Base-by-base conservation (phyloP, 1,139 yeast genomes). In the Pneumocystis carinii region DNA sequence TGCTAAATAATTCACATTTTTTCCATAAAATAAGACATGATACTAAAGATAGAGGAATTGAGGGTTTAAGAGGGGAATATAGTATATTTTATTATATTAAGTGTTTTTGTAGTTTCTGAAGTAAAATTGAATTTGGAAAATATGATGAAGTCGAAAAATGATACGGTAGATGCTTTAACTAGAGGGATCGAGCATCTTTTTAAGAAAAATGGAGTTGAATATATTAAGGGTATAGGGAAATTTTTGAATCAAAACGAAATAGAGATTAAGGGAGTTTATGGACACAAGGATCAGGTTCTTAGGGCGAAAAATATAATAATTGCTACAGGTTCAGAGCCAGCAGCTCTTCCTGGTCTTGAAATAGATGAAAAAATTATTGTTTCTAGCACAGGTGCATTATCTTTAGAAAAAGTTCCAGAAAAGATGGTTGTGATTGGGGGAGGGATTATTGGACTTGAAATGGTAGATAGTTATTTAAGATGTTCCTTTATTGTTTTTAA, bases 391-490 rank as follows among this genome's bases (percentile, higher is more conserved):
- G 99, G 99, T 72, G 88, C 90, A 65, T 79, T 94, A 66, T 77
- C 86, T 59, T 81, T 94, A 71, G 82, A 83, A 75, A 96, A 90
- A 77, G 82, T 90, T 68, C 97, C 99, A 75, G 89, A 94, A 81
- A 85, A 83, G 75, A 73, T 94, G 73, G 86, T 95, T 70, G 84
- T 94, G 77, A 92, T 94, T 72, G 99, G 99, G 75, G 99, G 97
- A 78, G 98, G 99, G 81, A 92, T 94, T 78, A 94, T 94, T 75
- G 99, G 99, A 73, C 83, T 94, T 71, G 99, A 94, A 80, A 92
- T 94, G 97, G 59, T 57, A 57, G 12, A 48, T 48, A 1, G 6
- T 48, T 48, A 2, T 24, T 10, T 24, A 24, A 19, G 29, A 57
- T 57, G 10, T 10, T 57, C 12, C 15, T 37, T 14, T 37, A 57